Evolutionary conservation across 805 yeast species (phyloP), one percentile per base, ranked within the genome.

Genomic region (Saccharomyces jurei): DNA sequence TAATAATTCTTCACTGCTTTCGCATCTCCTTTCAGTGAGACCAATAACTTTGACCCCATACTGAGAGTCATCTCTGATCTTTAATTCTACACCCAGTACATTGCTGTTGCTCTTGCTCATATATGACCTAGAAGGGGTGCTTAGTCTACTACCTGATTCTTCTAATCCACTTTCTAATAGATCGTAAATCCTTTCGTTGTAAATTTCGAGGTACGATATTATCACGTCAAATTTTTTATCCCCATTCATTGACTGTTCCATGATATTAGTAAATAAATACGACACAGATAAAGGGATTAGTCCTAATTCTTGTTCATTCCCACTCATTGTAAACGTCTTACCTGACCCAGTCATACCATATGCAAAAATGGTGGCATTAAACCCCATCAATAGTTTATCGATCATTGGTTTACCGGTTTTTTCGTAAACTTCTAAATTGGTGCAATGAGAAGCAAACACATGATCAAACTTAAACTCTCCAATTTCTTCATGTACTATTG

Each of bases 311-410:
- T 60, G 57, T 2, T 69, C 74, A 28, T 77, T 74, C 30, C 96
- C 96, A 58, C 84, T 84, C 96, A 89, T 89, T 1, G 96, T 81
- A 65, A 80, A 83, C 0, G 97, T 89, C 69, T 89, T 89, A 10
- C 97, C 97, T 1, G 95, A 86, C 0, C 96, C 96, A 0, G 97
- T 89, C 89, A 87, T 87, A 36, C 97, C 97, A 64, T 89, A 89
- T 0, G 98, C 97, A 68, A 92, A 89, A 0, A 91, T 82, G 0
- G 97, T 90, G 14, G 91, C 91, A 64, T 89, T 89, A 68, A 73
- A 91, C 0, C 96, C 97, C 14, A 83, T 83, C 61, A 77, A 77
- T 57, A 80, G 82, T 66, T 77, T 81, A 58, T 65, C 73, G 41
- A 77, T 83, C 68, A 78, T 77, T 36, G 75, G 81, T 60, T 64